These are phyloP conservation scores for Gossypium anomalum DNA, from an alignment of 345 rosid species.

Conservation along the genomic window DNA sequence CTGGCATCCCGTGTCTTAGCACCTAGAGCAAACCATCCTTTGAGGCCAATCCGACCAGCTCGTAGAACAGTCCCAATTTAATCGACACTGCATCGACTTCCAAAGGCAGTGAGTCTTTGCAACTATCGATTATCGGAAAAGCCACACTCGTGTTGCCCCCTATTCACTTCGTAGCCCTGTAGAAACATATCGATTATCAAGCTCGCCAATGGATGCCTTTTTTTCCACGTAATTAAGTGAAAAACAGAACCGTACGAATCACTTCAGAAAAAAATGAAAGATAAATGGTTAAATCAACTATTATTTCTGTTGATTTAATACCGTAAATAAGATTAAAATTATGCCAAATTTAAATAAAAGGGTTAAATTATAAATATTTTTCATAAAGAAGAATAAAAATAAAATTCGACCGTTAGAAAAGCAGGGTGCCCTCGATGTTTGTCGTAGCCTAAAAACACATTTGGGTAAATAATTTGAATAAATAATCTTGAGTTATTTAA, in stretches of 20 bases:
- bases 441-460: no score
- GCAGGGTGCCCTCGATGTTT: no score
- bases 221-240: constrained; percentile 11
- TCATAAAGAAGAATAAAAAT: no score
- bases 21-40: constrained; percentile 78
- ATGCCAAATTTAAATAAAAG: no score
- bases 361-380: no score
- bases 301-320: no score
- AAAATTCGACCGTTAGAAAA: no score
- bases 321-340: no score
- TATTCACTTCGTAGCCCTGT: constrained; percentile 56
- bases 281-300: no score
- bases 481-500: no score
- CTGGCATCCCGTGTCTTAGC: constrained; percentile 90
- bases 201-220: constrained; percentile 5
- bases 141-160: constrained; percentile 51
- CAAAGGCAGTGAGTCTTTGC: constrained; percentile 45
- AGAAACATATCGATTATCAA: constrained; percentile 16
- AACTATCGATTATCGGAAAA: constrained; percentile 44
- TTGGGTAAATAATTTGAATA: no score
- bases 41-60: constrained; percentile 80
- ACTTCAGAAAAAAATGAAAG: no score
- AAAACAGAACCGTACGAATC: not conserved
- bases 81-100: constrained; percentile 25
- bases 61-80: constrained; percentile 59